These are phyloP conservation scores for Hypoxylon crocopeplum DNA, from an alignment of 495 filamentous ascomycete species.

Conservation along the genomic window DNA sequence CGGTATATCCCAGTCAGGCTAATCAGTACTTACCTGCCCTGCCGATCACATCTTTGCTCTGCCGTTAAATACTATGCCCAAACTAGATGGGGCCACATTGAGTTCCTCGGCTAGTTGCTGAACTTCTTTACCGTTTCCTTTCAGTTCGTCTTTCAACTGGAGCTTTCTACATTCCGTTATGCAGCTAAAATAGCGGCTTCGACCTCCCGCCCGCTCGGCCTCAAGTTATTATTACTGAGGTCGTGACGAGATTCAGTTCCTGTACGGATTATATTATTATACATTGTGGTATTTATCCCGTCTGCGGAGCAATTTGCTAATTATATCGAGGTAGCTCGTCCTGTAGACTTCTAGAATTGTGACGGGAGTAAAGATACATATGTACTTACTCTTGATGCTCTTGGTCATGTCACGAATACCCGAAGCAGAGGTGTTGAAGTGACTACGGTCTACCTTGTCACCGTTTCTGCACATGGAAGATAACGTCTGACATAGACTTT, in stretches of 20 bases:
- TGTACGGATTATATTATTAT: neutral
- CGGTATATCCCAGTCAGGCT: constrained; percentile 3
- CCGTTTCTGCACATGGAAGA: constrained; percentile 22
- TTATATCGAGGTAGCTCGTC: neutral
- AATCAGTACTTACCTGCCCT: constrained; percentile 5
- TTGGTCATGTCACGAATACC: constrained; percentile 22
- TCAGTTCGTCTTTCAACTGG: constrained; percentile 19
- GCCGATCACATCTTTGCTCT: neutral
- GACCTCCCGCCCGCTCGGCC: neutral
- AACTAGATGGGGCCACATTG: constrained; percentile 14
- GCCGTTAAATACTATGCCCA: constrained; percentile 5
- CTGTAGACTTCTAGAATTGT: neutral
- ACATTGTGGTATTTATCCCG: too few species aligned
- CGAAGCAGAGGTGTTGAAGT: constrained; percentile 10
- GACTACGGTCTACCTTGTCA: constrained; percentile 22
- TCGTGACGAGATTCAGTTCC: neutral
- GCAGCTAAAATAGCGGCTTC: too few species aligned
- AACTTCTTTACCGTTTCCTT: constrained; percentile 4
- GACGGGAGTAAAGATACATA: too few species aligned
- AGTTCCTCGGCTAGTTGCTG: constrained; percentile 17
- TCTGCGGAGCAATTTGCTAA: too few species aligned
- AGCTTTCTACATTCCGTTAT: too few species aligned
- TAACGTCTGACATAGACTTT: constrained; percentile 29
- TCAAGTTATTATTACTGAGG: neutral
- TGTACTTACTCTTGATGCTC: constrained; percentile 1